These are phyloP conservation scores for Fusarium acutatum DNA, from an alignment of 2,329 filamentous ascomycete genomes.

Conservation along the genomic window DNA sequence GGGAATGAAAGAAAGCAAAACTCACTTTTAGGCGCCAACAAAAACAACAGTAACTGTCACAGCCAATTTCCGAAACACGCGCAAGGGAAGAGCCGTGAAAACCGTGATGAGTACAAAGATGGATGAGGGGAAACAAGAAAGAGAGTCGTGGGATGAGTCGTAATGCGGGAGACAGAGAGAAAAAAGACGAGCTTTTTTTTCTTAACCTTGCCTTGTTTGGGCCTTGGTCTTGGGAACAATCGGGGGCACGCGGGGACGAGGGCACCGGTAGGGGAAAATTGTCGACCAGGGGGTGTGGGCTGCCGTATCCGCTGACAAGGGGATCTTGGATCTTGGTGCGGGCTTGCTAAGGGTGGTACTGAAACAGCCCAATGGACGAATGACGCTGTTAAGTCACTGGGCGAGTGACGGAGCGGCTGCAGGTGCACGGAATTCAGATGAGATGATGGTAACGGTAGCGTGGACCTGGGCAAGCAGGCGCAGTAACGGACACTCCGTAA, in stretches of 20 bases:
- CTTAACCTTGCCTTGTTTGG: conserved; percentile 46
- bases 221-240: conserved; percentile 45
- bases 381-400: conserved; percentile 39
- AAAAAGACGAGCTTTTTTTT: conserved; percentile 49
- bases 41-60: conserved; percentile 56
- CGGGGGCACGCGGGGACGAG: conserved; percentile 44
- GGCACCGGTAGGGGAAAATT: conserved; percentile 47
- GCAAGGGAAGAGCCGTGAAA: conserved; percentile 58
- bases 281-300: conserved; percentile 44
- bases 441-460: conserved; percentile 39
- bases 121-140: conserved; percentile 46
- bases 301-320: conserved; percentile 44
- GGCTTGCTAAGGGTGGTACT: conserved; percentile 42
- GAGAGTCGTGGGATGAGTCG: conserved; percentile 47
- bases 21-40: conserved; percentile 65
- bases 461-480: conserved; percentile 35
- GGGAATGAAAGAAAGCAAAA: conserved; percentile 44
- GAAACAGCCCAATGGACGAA: conserved; percentile 44
- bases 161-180: conserved; percentile 42
- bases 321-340: conserved; percentile 44
- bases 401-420: conserved; percentile 40
- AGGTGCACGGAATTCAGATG: conserved; percentile 40
- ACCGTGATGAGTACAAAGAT: conserved; percentile 49
- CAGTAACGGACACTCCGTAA: conserved; percentile 39
- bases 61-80: conserved; percentile 56